Base-by-base conservation (phyloP, 2,329 filamentous ascomycete species). In the Scedosporium minutisporum region DNA sequence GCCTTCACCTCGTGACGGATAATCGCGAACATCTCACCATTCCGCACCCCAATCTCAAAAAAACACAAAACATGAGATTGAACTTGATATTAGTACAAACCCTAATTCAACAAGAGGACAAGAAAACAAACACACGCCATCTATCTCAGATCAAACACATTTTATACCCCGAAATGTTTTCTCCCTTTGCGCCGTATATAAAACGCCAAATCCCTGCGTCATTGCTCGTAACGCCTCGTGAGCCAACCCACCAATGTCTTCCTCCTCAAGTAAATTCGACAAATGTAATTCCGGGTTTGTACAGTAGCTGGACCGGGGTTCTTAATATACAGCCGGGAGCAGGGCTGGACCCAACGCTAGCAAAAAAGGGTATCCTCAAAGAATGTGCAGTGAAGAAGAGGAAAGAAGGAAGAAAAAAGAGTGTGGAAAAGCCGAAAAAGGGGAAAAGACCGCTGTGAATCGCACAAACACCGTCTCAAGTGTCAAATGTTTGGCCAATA, bases 401-500 rank as follows among this genome's bases (percentile, higher is more conserved):
- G 29, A 33, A 58, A 42, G 3, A 62, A 27, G 0, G 51, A 57
- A 62, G 48, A 58, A 53, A 53, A 64, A 57, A 21, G 58, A 51
- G 9, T 53, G 10, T 57, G 46, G n/a, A 38, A 25, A 29, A 18
- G 14, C 4, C 38, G 14, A 48, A 23, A 12, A 38, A 4, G 10
- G 41, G 14, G 16, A 25, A 57, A 38, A 21, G 46, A n/a, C 16
- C 62, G 12, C 41, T 51, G 41, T n/a, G 23, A 27, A 57, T 29
- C 4, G 12, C 51, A 14, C 23, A 21, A 58, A 6, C 21, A 16
- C 14, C 6, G 2, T 27, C 14, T 18, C 63, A 55, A 38, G 66
- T 63, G 23, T 18, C 63, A 55, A 38, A 67, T 63, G 23, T 66
- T 58, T 16, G 74, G 74, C 72, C 73, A 76, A 42, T 68, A 65